Evolutionary conservation across 2,329 filamentous ascomycete genomes (phyloP).

Genomic region (Cryphonectria radicalis): DNA sequence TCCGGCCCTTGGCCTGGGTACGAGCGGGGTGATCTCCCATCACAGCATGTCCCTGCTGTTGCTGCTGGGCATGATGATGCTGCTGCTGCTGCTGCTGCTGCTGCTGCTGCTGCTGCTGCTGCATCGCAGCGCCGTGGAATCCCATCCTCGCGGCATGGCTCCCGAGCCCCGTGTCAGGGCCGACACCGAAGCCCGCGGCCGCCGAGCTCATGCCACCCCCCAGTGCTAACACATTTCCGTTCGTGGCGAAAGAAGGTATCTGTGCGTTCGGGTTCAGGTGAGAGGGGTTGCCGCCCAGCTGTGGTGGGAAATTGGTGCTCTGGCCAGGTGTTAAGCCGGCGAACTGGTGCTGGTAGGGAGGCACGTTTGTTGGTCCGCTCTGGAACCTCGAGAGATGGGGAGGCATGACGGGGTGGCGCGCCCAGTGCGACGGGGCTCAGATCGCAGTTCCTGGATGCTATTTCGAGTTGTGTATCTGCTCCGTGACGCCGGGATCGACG

Average conservation of each 20-base stretch:
- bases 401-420: conserved; percentile 43
- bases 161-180: conserved; percentile 73
- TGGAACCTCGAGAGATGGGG: conserved; percentile 51
- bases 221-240: conserved; percentile 60
- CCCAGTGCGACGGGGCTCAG: conserved; percentile 26
- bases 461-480: conserved; percentile 29
- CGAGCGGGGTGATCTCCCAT: conserved; percentile 58
- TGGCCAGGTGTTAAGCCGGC: conserved; percentile 58
- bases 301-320: conserved; percentile 50
- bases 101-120: conserved; percentile 42
- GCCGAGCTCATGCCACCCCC: conserved; percentile 54
- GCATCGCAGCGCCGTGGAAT: conserved; percentile 72
- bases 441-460: conserved; percentile 23
- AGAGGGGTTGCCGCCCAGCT: conserved; percentile 67
- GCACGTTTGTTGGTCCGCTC: conserved; percentile 50
- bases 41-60: conserved; percentile 37
- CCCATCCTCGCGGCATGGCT: conserved; percentile 88
- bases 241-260: conserved; percentile 69
- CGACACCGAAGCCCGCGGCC: conserved; percentile 58
- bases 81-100: conserved; percentile 51
- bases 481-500: conserved; percentile 15
- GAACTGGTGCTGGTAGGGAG: conserved; percentile 57
- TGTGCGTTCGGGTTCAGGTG: conserved; percentile 73
- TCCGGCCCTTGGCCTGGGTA: conserved; percentile 71
- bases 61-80: conserved; percentile 49